Evolutionary conservation across 2,329 filamentous ascomycete species (phyloP).

Genomic region (Claviceps citrina): DNA sequence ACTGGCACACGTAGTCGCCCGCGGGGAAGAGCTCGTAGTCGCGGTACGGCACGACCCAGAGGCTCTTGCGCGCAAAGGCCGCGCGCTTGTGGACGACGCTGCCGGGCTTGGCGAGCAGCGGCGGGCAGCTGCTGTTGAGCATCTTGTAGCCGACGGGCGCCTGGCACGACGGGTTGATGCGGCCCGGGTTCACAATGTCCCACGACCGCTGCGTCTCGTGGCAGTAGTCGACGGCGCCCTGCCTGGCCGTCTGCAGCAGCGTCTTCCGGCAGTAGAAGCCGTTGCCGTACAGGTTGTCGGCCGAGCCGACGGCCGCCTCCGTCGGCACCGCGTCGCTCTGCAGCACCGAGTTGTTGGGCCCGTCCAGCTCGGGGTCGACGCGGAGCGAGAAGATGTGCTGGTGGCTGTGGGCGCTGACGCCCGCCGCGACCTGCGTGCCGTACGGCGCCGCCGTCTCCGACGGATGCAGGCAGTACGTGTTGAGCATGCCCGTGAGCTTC

Average conservation of each 20-base stretch:
- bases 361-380: slow-evolving; percentile 50
- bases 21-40: slow-evolving; percentile 28
- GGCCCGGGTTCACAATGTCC: slow-evolving; percentile 27
- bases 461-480: slow-evolving; percentile 26
- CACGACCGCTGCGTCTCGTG: slow-evolving; percentile 15
- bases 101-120: slow-evolving; percentile 26
- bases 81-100: slow-evolving; percentile 24
- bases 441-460: slow-evolving; percentile 26
- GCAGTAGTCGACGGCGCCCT: slow-evolving; percentile 13
- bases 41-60: slow-evolving; percentile 28
- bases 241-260: slow-evolving; percentile 10
- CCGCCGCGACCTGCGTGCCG: slow-evolving; percentile 48
- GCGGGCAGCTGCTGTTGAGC: slow-evolving; percentile 29
- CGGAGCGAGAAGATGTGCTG: slow-evolving; percentile 56
- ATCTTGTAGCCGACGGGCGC: slow-evolving; percentile 32
- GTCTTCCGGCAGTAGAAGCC: slow-evolving; percentile 40
- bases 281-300: slow-evolving; percentile 59
- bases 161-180: slow-evolving; percentile 24
- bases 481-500: slow-evolving; percentile 36
- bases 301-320: slow-evolving; percentile 46
- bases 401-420: slow-evolving; percentile 50
- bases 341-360: slow-evolving; percentile 47
- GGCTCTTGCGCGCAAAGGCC: slow-evolving; percentile 25
- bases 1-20: slow-evolving; percentile 31
- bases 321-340: slow-evolving; percentile 52